A percentile compares a stretch with the other conserved stretches of the same genome.
phyloP scores from a whole-genome alignment of 2,329 filamentous ascomycete species.

The Aspergillus felis region DNA sequence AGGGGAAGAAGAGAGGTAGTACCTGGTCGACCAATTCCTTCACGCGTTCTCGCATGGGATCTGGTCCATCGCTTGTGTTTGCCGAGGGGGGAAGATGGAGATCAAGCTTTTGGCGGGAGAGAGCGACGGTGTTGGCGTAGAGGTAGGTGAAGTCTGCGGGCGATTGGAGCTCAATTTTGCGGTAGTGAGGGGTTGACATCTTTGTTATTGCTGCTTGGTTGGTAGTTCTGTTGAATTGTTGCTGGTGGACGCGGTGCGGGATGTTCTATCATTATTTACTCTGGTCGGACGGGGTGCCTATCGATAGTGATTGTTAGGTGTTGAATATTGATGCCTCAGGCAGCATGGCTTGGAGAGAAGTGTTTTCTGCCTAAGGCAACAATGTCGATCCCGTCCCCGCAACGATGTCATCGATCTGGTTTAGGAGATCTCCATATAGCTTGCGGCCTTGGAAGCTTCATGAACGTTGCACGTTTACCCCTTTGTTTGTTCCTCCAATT shows the following conservation, averaged over 20 bases:
- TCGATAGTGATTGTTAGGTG: background rate
- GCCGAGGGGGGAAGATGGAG: constrained; percentile 46
- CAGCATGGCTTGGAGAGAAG: background rate
- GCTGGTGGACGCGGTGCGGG: constrained; percentile 3
- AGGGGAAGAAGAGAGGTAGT: background rate
- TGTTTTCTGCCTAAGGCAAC: constrained; percentile 11
- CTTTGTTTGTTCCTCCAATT: background rate
- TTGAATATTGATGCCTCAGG: background rate
- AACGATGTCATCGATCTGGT: constrained; percentile 20
- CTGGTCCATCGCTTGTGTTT: constrained; percentile 32
- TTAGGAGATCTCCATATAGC: background rate
- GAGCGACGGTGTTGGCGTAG: constrained; percentile 41
- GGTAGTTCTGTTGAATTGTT: background rate
- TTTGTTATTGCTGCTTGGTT: constrained; percentile 4
- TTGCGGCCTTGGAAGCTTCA: background rate
- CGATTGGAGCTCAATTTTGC: constrained; percentile 51
- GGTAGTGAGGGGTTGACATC: constrained; percentile 38
- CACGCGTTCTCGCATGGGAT: constrained; percentile 43
- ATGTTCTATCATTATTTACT: background rate
- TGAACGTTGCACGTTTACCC: background rate
- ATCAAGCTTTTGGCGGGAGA: constrained; percentile 47
- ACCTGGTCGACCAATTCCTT: constrained; percentile 41
- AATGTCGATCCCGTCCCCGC: constrained; percentile 9
- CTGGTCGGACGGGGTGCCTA: background rate
- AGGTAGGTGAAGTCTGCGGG: constrained; percentile 48